A percentile compares a stretch with the other conserved stretches of the same genome.
These are phyloP conservation scores for Medicago ruthenica DNA, from an alignment of 306 rosid genomes.

Conservation along the genomic window DNA sequence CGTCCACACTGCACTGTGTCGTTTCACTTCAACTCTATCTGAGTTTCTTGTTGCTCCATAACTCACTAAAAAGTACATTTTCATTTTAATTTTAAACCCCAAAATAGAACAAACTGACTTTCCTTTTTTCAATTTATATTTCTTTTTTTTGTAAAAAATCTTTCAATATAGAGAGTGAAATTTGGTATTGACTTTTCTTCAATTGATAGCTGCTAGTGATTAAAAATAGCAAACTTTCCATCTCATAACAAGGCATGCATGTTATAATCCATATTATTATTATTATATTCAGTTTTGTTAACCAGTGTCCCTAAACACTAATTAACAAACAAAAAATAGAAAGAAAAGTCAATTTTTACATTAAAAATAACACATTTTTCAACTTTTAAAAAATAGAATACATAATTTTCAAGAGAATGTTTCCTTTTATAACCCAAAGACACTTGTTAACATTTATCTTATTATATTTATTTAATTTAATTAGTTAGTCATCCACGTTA, in stretches of 20 bases:
- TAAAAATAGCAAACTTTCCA: background rate
- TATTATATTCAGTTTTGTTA: too few species aligned
- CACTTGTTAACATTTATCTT: too few species aligned
- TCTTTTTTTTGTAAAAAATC: too few species aligned
- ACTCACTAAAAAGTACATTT: background rate
- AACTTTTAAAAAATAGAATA: too few species aligned
- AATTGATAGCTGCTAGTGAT: background rate
- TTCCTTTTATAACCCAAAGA: too few species aligned
- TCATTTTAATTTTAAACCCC: background rate
- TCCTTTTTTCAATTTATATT: background rate
- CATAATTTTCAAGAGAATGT: too few species aligned
- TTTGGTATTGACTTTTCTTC: background rate
- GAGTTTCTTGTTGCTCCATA: slow-evolving; percentile 6
- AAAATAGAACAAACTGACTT: background rate
- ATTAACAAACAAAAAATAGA: too few species aligned
- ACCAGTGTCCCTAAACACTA: too few species aligned
- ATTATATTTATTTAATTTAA: background rate
- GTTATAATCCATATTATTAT: background rate
- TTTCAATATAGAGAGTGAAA: background rate
- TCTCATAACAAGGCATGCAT: slow-evolving; percentile 11
- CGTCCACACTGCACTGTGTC: slow-evolving; percentile 14
- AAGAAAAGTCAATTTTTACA: too few species aligned
- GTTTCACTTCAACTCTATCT: background rate
- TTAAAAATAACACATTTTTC: too few species aligned
- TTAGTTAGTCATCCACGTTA: background rate